Evolutionary conservation across 2,329 filamentous ascomycete species (phyloP).

Genomic region (Curvularia hawaiiensis): DNA sequence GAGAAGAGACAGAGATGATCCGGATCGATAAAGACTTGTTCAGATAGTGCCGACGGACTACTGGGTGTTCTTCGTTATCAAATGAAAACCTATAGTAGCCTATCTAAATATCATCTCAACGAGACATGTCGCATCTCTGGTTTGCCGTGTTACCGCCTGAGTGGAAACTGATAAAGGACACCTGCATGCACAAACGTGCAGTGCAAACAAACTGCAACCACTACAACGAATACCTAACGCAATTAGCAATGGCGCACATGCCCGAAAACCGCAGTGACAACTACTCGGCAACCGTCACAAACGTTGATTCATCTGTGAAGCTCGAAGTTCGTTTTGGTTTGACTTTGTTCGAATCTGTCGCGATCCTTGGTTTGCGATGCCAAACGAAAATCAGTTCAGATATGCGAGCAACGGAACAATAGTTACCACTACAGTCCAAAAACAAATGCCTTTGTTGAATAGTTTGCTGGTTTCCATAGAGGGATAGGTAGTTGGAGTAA

Average conservation of each 20-base stretch:
- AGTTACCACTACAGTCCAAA: neutral
- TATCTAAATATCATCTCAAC: neutral
- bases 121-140: neutral
- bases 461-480: neutral
- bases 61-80: neutral
- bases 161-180: neutral
- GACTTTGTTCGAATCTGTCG: neutral
- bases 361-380: neutral
- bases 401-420: neutral
- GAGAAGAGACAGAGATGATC: neutral
- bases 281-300: too few species aligned
- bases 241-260: neutral
- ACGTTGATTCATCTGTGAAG: neutral
- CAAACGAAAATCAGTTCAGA: neutral
- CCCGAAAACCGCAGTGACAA: neutral
- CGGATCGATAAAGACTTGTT: neutral
- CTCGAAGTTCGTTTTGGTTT: neutral
- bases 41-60: neutral
- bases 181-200: neutral
- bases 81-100: too few species aligned
- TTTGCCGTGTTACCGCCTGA: neutral
- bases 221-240: neutral
- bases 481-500: neutral
- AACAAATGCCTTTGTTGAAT: neutral
- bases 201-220: neutral